phyloP scores from a whole-genome alignment of 345 rosid genomes.

The Microthlaspi erraticum region DNA sequence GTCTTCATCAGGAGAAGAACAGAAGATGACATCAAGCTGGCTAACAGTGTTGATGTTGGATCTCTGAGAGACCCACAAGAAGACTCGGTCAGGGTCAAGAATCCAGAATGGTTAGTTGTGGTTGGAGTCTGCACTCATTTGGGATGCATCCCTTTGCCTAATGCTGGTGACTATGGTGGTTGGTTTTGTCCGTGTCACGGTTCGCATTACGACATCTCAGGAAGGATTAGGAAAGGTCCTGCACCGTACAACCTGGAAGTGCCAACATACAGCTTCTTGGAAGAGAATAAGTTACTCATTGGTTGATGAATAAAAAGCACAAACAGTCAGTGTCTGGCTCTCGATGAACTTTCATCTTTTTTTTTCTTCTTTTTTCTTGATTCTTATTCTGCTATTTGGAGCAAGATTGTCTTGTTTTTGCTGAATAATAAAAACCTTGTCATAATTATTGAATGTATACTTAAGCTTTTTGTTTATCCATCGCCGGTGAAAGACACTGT shows the following conservation, averaged over 20 bases:
- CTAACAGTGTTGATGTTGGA: conserved; percentile 79
- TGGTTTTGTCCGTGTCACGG: conserved; percentile 99
- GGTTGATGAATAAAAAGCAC: conserved; percentile 54
- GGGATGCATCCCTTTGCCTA: conserved; percentile 97
- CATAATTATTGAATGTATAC: conserved; percentile 35
- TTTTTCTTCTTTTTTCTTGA: neutral
- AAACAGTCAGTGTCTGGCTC: neutral
- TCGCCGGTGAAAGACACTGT: conserved; percentile 18
- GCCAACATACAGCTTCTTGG: conserved; percentile 88
- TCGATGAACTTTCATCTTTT: conserved; percentile 8
- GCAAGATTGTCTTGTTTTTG: conserved; percentile 39
- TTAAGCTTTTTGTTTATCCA: conserved; percentile 14
- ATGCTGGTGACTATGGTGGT: conserved; percentile 96
- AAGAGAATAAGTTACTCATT: conserved; percentile 76
- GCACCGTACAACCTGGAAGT: conserved; percentile 95
- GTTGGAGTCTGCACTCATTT: conserved; percentile 96
- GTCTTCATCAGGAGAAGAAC: conserved; percentile 94
- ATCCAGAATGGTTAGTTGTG: conserved; percentile 91
- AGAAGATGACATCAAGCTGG: conserved; percentile 83
- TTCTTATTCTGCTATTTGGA: neutral
- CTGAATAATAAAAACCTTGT: conserved; percentile 42
- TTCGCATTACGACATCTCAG: conserved; percentile 91
- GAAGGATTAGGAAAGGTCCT: conserved; percentile 93
- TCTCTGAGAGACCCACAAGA: conserved; percentile 90
- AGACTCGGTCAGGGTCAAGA: conserved; percentile 75